Conservation (phyloP, 805 yeast species). For the Clavispora vitiphila region DNA sequence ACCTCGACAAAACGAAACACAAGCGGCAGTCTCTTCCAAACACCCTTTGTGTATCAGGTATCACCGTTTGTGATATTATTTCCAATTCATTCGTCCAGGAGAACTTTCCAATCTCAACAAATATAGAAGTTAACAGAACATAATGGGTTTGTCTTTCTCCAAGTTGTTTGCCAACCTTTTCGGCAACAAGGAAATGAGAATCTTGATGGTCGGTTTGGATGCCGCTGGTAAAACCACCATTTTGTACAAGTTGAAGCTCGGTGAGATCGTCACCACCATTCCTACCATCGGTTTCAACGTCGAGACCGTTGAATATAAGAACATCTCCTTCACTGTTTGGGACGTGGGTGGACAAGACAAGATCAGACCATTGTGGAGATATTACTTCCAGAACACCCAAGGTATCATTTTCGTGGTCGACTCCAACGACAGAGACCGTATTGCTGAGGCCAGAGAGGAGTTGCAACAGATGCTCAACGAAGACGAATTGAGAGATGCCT, state of each 20-base stretch:
- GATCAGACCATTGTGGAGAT: slow-evolving; percentile 98
- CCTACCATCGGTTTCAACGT: slow-evolving; percentile 98
- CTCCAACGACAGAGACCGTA: slow-evolving; percentile 96
- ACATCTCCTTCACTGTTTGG: slow-evolving; percentile 96
- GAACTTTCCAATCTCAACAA: not conserved
- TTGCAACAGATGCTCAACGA: slow-evolving; percentile 97
- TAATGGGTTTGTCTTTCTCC: slow-evolving; percentile 94
- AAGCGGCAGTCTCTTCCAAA: not conserved
- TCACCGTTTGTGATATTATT: not conserved
- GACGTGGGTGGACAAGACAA: slow-evolving; percentile 99
- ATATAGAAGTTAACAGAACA: not conserved
- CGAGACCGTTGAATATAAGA: slow-evolving; percentile 95
- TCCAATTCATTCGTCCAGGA: not conserved
- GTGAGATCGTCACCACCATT: slow-evolving; percentile 93
- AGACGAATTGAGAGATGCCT: slow-evolving; percentile 96
- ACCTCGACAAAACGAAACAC: slow-evolving; percentile 12
- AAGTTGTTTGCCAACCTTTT: slow-evolving; percentile 91
- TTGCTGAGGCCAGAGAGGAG: slow-evolving; percentile 96
- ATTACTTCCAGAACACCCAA: slow-evolving; percentile 97
- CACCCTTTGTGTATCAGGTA: not conserved
- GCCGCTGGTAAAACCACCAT: slow-evolving; percentile 99
- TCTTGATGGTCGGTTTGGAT: slow-evolving; percentile 95
- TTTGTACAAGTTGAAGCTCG: slow-evolving; percentile 88
- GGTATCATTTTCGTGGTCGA: slow-evolving; percentile 98
- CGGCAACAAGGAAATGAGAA: slow-evolving; percentile 97